Evolutionary conservation across 1,284 basidiomycete species (phyloP).

Genomic region (Malassezia psittaci): DNA sequence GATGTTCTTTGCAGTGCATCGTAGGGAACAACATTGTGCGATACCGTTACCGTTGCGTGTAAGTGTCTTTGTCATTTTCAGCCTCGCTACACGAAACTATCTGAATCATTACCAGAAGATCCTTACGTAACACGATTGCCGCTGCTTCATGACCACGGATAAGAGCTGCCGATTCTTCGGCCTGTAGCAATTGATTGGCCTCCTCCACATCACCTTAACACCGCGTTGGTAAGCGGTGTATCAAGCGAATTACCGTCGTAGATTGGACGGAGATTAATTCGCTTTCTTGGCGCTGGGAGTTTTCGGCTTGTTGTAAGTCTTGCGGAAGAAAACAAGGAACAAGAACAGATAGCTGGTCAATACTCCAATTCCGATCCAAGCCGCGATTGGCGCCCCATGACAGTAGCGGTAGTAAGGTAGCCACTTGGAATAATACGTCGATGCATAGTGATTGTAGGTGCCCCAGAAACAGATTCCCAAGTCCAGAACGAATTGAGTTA

Average conservation of each 20-base stretch:
- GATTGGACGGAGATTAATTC: background rate
- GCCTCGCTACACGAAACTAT: too few relatives aligned
- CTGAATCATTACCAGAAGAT: too few relatives aligned
- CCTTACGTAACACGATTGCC: too few relatives aligned
- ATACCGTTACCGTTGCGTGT: too few relatives aligned
- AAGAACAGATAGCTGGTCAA: constrained; percentile 63
- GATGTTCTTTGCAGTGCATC: too few relatives aligned
- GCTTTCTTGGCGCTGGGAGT: constrained; percentile 12
- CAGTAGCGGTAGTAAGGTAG: constrained; percentile 69
- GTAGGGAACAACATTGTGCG: too few relatives aligned
- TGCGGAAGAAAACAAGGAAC: constrained; percentile 48
- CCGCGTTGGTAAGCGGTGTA: too few relatives aligned
- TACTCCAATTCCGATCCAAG: constrained; percentile 75
- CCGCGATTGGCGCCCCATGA: constrained; percentile 76
- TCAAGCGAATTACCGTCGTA: background rate
- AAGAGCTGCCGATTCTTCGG: too few relatives aligned
- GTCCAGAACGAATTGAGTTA: constrained; percentile 50
- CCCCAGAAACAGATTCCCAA: constrained; percentile 8
- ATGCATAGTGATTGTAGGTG: constrained; percentile 22
- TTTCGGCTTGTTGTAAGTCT: constrained; percentile 45
- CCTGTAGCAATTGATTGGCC: too few relatives aligned
- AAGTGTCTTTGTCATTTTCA: too few relatives aligned
- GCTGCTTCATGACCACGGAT: too few relatives aligned
- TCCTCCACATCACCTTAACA: too few relatives aligned
- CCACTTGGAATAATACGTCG: constrained; percentile 50